phyloP scores from a whole-genome alignment of 345 rosid species.

The Melaleuca alternifolia region DNA sequence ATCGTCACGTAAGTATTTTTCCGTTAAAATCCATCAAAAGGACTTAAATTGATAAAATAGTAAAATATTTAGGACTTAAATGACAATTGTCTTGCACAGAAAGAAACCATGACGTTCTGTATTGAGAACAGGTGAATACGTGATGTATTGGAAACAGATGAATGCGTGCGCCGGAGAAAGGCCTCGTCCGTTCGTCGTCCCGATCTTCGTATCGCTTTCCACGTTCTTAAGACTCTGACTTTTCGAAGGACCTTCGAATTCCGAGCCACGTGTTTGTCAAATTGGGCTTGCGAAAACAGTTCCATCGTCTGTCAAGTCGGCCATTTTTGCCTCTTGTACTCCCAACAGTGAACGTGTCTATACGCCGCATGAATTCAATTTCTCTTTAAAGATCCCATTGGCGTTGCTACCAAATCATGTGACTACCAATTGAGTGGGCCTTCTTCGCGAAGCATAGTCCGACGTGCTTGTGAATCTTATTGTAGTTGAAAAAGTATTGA shows the following conservation, averaged over 20 bases:
- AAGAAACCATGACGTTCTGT: too few species aligned
- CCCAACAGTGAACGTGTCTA: background rate
- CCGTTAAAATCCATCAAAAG: too few species aligned
- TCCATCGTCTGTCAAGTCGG: too few species aligned
- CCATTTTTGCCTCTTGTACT: background rate
- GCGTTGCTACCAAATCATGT: background rate
- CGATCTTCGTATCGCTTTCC: background rate
- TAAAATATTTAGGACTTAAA: too few species aligned
- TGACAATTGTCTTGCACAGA: too few species aligned
- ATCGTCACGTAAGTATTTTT: too few species aligned
- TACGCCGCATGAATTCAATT: background rate
- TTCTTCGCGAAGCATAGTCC: background rate
- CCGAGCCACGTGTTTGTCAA: background rate
- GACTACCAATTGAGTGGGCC: background rate
- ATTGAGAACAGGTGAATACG: too few species aligned
- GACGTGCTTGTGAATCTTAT: too few species aligned
- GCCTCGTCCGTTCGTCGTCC: background rate
- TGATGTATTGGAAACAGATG: too few species aligned
- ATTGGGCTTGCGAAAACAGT: too few species aligned
- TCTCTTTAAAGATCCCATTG: background rate
- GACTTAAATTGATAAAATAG: too few species aligned
- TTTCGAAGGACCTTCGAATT: background rate
- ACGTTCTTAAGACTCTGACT: background rate
- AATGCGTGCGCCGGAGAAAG: background rate
- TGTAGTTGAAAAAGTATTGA: too few species aligned